A percentile compares a stretch with the other conserved stretches of the same genome.
These are phyloP conservation scores for Alternaria burnsii DNA, from an alignment of 2,329 filamentous ascomycete species.

Conservation along the genomic window DNA sequence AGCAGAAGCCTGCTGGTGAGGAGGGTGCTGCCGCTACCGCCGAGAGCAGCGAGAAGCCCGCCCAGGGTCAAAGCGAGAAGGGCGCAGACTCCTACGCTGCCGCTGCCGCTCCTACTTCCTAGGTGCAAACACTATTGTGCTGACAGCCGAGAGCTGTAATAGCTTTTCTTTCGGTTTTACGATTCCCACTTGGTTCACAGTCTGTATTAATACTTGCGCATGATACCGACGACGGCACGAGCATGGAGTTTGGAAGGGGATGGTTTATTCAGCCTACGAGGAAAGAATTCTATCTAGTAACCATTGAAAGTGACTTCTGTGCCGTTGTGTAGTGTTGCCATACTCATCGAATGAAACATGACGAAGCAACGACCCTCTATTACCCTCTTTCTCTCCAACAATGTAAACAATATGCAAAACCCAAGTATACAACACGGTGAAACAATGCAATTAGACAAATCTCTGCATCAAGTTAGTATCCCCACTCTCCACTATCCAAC, in stretches of 20 bases:
- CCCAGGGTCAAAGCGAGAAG: slow-evolving; percentile 27
- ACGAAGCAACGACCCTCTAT: neutral
- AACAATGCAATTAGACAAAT: neutral
- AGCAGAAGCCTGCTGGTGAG: slow-evolving; percentile 45
- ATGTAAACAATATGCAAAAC: slow-evolving; percentile 1
- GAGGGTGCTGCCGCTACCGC: slow-evolving; percentile 54
- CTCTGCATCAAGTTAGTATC: slow-evolving; percentile 31
- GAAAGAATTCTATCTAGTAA: slow-evolving; percentile 2
- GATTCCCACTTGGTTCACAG: slow-evolving; percentile 24
- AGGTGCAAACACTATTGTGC: neutral
- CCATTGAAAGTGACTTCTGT: neutral
- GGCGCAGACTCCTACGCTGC: slow-evolving; percentile 15
- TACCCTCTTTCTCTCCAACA: neutral
- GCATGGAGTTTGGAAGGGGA: slow-evolving; percentile 16
- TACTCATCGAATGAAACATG: neutral
- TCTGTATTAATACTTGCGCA: slow-evolving; percentile 19
- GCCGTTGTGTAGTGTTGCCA: neutral
- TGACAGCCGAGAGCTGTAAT: neutral
- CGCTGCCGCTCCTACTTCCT: slow-evolving; percentile 22
- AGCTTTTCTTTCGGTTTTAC: slow-evolving; percentile 12
- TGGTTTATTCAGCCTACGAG: neutral
- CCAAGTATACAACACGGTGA: slow-evolving; percentile 1
- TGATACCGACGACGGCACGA: slow-evolving; percentile 11
- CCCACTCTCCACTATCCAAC: slow-evolving; percentile 51
- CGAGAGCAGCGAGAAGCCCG: slow-evolving; percentile 55